Evolutionary conservation across 1,139 yeast genomes (phyloP), one percentile per base, ranked within the genome.

Genomic region (Hyphopichia wangnamkhiaoensis): DNA sequence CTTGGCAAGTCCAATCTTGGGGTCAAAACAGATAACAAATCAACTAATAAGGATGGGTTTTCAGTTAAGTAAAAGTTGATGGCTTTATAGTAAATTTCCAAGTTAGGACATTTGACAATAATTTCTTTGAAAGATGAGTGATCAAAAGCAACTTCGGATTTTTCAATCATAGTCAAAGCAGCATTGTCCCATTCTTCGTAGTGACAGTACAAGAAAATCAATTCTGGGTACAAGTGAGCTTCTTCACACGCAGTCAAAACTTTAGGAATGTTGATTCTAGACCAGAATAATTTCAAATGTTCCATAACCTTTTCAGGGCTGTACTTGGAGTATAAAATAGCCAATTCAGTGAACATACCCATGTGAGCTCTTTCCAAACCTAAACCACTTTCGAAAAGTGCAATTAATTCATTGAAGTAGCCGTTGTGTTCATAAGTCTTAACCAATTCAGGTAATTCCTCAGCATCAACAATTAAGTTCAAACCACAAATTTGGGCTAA

Each of bases 181-280:
- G 98, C 98, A 63, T 93, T 93, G 67, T 94, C 99, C 96, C 97
- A 94, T 71, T 94, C 98, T 63, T 93, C 98, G 62, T 93, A 93
- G 65, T 93, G 99, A 59, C 97, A 91, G 71, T 93, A 91, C 61
- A 93, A 75, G 81, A 94, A 93, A 43, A 93, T 90, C 56, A 93
- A 76, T 71, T 94, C 98, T 20, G 95, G 95, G 90, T 97, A 94
- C 58, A 93, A 74, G 58, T 94, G 98, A 23, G 96, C 95, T 43
- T 74, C 81, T 64, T 93, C 98, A 59, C 95, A 87, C 19, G 97
- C 97, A 52, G 88, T 80, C 53, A 93, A 86, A 36, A 89, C 98
- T 74, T 93, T 94, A 54, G 99, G 98, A 70, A 94, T 93, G 64
- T 93, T 93, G 61, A 93, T 82, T 71, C 99, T 86, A 16, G 97